These are phyloP conservation scores for Rutstroemia sp. DNA, from an alignment of 2,329 filamentous ascomycete genomes.

Conservation along the genomic window DNA sequence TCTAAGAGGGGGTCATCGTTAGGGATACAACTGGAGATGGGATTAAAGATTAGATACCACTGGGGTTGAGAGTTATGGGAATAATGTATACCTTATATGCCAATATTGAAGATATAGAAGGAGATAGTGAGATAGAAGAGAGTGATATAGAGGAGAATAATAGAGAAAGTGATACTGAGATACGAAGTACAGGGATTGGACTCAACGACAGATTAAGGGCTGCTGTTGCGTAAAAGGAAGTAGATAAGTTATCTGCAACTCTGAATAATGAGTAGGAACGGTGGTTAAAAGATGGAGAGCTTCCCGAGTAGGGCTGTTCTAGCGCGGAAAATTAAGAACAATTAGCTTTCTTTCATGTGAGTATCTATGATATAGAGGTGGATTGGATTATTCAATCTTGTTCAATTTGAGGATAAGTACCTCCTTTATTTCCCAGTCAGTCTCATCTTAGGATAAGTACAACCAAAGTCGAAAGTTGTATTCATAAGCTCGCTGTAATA, in stretches of 20 bases:
- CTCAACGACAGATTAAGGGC: slow-evolving; percentile 59
- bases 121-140: slow-evolving; percentile 25
- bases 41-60: slow-evolving; percentile 54
- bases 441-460: too few relatives aligned
- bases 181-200: slow-evolving; percentile 53
- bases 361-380: too few relatives aligned
- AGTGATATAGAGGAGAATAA: slow-evolving; percentile 32
- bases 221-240: slow-evolving; percentile 54
- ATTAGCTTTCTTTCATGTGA: too few relatives aligned
- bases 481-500: too few relatives aligned
- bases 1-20: slow-evolving; percentile 59
- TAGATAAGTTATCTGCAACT: slow-evolving; percentile 49
- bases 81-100: slow-evolving; percentile 14
- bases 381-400: too few relatives aligned
- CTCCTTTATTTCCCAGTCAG: too few relatives aligned
- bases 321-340: too few relatives aligned
- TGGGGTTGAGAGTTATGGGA: slow-evolving; percentile 27
- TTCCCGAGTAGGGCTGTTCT: too few relatives aligned
- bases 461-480: too few relatives aligned
- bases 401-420: too few relatives aligned
- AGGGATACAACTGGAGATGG: slow-evolving; percentile 64
- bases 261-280: slow-evolving; percentile 69
- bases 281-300: slow-evolving; percentile 56
- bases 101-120: slow-evolving; percentile 29
- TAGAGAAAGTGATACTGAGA: slow-evolving; percentile 45